Evolutionary conservation across 2,329 filamentous ascomycete species (phyloP).

Genomic region (Calonectria naviculata): DNA sequence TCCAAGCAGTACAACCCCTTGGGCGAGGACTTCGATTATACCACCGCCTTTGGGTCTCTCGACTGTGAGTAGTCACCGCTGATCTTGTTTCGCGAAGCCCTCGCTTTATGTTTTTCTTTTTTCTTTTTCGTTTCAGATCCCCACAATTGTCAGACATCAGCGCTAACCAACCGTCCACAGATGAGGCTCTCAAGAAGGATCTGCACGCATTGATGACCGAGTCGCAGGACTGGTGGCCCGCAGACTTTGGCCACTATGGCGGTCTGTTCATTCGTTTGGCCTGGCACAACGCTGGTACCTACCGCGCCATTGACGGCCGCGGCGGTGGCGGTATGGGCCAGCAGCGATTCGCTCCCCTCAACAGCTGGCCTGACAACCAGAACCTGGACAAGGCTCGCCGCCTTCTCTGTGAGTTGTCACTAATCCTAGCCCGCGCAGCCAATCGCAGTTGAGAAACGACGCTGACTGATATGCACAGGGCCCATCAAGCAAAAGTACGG

Average conservation of each 20-base stretch:
- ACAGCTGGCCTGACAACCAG: slow-evolving; percentile 84
- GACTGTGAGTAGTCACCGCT: slow-evolving; percentile 54
- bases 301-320: slow-evolving; percentile 79
- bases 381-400: slow-evolving; percentile 84
- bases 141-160: not conserved
- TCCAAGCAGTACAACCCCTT: slow-evolving; percentile 72
- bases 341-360: slow-evolving; percentile 85
- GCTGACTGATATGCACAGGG: slow-evolving; percentile 39
- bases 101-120: not conserved
- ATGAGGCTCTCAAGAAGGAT: slow-evolving; percentile 77
- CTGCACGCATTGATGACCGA: slow-evolving; percentile 77
- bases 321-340: slow-evolving; percentile 80
- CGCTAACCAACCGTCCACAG: not conserved
- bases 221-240: slow-evolving; percentile 85
- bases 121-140: not conserved
- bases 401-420: slow-evolving; percentile 63
- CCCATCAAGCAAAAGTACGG: slow-evolving; percentile 89
- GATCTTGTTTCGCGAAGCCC: not conserved
- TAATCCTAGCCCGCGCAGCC: not conserved
- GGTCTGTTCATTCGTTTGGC: slow-evolving; percentile 85
- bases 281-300: slow-evolving; percentile 84
- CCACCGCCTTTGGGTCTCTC: slow-evolving; percentile 76
- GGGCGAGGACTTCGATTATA: slow-evolving; percentile 77
- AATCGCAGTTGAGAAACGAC: not conserved
- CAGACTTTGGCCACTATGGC: slow-evolving; percentile 85